A percentile compares a stretch with the other conserved stretches of the same genome.
phyloP scores from a whole-genome alignment of 768 basidiomycete genomes.

The Podaxis carcinomalis region DNA sequence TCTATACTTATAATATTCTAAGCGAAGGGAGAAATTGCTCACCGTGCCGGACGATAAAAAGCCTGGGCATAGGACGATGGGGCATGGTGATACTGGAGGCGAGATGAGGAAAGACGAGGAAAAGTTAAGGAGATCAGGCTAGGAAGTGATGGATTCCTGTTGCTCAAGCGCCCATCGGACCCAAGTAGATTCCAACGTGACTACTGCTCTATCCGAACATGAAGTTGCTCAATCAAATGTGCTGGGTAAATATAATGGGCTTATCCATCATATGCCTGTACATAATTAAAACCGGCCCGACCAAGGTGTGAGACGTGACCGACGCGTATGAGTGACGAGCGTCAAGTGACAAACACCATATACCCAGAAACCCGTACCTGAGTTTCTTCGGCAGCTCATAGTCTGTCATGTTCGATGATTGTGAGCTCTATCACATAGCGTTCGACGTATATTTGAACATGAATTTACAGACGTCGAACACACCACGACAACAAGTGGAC shows the following conservation, averaged over 20 bases:
- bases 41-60: slow-evolving; percentile 83
- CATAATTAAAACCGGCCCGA: slow-evolving; percentile 6
- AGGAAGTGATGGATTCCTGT: not conserved
- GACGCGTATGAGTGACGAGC: not conserved
- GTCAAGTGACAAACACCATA: not conserved
- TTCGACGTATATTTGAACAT: slow-evolving; percentile 10
- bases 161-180: slow-evolving; percentile 1
- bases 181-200: slow-evolving; percentile 1
- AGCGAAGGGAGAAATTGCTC: slow-evolving; percentile 3
- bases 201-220: not conserved
- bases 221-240: not conserved
- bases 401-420: slow-evolving; percentile 59
- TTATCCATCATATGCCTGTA: not conserved
- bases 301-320: slow-evolving; percentile 7
- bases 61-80: slow-evolving; percentile 58
- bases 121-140: not conserved
- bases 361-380: not conserved
- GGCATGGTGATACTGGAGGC: slow-evolving; percentile 20
- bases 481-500: slow-evolving; percentile 47
- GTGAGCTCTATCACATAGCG: slow-evolving; percentile 32
- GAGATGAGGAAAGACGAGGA: not conserved
- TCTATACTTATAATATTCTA: not conserved
- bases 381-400: slow-evolving; percentile 16
- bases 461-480: slow-evolving; percentile 80
- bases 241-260: not conserved